These are phyloP conservation scores for Rhynchospora breviuscula DNA, from an alignment of 176 grass and related monocot genomes.

Conservation along the genomic window DNA sequence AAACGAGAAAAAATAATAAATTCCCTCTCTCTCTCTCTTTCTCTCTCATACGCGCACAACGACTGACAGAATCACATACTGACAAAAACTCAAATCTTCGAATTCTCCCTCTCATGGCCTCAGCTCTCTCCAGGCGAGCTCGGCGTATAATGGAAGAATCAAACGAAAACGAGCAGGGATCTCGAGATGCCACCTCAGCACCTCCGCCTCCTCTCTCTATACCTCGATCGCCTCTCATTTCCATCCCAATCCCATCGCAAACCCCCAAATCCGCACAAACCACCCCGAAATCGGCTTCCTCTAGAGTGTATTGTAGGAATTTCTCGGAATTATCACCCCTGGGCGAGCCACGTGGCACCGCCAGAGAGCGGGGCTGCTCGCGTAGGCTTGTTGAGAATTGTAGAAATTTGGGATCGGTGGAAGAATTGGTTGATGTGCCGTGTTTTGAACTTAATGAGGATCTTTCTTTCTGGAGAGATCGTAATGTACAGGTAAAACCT, in stretches of 20 bases:
- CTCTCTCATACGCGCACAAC: constrained; percentile 15
- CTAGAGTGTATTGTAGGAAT: constrained; percentile 14
- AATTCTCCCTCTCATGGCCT: not conserved
- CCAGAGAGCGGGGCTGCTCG: constrained; percentile 46
- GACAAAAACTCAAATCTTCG: not conserved
- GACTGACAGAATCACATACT: not conserved
- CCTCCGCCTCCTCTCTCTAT: constrained; percentile 11
- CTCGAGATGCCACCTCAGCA: constrained; percentile 1
- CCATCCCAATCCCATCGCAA: constrained; percentile 53
- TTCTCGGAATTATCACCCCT: constrained; percentile 22
- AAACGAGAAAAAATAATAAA: constrained; percentile 14
- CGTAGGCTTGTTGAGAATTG: constrained; percentile 36
- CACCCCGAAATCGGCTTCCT: constrained; percentile 49
- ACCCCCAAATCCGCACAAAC: constrained; percentile 55
- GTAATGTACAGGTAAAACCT: constrained; percentile 70
- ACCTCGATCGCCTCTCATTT: constrained; percentile 63
- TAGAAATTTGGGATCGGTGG: constrained; percentile 29
- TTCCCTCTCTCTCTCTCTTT: not conserved
- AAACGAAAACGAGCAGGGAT: constrained; percentile 60
- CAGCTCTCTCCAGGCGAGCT: not conserved
- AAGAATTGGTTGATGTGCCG: constrained; percentile 43
- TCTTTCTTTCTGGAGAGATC: constrained; percentile 79
- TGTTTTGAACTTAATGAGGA: constrained; percentile 89
- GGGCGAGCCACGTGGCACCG: constrained; percentile 22
- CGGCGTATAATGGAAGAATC: constrained; percentile 24